Conservation (phyloP, 805 yeast species). For the Candida succiphila region DNA sequence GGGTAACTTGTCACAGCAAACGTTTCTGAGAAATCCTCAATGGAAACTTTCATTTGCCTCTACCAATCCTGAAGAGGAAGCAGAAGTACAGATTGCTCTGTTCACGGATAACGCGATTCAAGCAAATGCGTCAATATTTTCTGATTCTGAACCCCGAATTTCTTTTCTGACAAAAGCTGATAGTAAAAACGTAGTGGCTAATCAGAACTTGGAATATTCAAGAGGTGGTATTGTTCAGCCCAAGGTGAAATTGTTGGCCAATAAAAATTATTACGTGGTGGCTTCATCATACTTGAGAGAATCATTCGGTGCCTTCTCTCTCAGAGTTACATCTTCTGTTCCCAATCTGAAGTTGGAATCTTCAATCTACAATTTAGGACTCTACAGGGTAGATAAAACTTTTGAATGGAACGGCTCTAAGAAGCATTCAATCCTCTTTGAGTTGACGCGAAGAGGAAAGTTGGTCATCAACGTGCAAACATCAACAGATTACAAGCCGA, state of each 20-base stretch:
- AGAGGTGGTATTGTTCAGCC: slow-evolving; percentile 13
- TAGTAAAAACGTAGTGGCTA: slow-evolving; percentile 17
- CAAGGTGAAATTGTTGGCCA: slow-evolving; percentile 14
- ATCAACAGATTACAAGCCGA: not conserved
- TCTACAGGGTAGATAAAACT: slow-evolving; percentile 2
- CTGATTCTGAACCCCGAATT: slow-evolving; percentile 16
- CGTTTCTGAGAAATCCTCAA: slow-evolving; percentile 49
- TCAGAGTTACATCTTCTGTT: slow-evolving; percentile 11
- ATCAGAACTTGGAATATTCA: slow-evolving; percentile 24
- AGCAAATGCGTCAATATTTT: slow-evolving; percentile 33
- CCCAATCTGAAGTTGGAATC: not conserved
- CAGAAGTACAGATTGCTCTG: slow-evolving; percentile 8
- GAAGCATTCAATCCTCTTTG: not conserved
- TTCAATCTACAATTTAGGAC: slow-evolving; percentile 5
- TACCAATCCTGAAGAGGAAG: slow-evolving; percentile 8
- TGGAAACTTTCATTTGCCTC: slow-evolving; percentile 25
- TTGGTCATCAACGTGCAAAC: not conserved
- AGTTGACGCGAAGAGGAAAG: not conserved
- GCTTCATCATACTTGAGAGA: slow-evolving; percentile 34
- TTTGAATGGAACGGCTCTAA: slow-evolving; percentile 1
- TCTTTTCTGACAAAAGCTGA: slow-evolving; percentile 16
- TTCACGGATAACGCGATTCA: slow-evolving; percentile 14
- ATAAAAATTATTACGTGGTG: slow-evolving; percentile 34
- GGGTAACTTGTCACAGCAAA: slow-evolving; percentile 40
- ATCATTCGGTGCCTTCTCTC: slow-evolving; percentile 18